Conservation (phyloP, 441 rosid genomes). For the Corymbia citriodora region DNA sequence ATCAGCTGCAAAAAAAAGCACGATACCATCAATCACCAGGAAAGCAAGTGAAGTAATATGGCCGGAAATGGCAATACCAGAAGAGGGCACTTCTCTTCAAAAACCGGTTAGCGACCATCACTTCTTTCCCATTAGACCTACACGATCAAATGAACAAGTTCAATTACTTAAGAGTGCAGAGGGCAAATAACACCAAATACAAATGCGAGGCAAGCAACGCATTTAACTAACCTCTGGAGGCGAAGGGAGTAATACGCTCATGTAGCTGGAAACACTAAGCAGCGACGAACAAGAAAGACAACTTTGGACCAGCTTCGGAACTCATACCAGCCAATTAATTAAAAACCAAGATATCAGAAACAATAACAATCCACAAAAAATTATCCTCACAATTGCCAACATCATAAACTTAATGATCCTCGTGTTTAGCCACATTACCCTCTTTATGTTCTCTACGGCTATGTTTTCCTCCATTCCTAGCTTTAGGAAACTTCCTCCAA, state of each 20-base stretch:
- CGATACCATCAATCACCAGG: not conserved
- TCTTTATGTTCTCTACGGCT: not conserved
- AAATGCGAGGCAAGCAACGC: not conserved
- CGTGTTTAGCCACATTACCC: not conserved
- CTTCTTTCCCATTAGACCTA: slow-evolving; percentile 92
- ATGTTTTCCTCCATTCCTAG: not conserved
- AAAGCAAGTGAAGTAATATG: not conserved
- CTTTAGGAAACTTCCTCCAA: not conserved
- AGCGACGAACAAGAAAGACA: not conserved
- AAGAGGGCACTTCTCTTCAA: slow-evolving; percentile 81
- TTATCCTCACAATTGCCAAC: not conserved
- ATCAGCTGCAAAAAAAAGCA: slow-evolving; percentile 52
- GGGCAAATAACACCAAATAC: not conserved
- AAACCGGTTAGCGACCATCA: slow-evolving; percentile 73
- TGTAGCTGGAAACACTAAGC: not conserved
- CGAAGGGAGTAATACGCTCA: not conserved
- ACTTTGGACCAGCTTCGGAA: not conserved
- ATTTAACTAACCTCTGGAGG: not conserved
- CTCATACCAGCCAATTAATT: not conserved
- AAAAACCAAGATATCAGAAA: not conserved
- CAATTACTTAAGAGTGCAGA: not conserved
- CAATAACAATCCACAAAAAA: not conserved
- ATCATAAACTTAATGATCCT: not conserved
- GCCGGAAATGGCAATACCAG: slow-evolving; percentile 45
- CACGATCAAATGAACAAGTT: not conserved